Evolutionary conservation across 257 asterid genomes (phyloP), one percentile per base, ranked within the genome.

Genomic region (Pogostemon cablin): DNA sequence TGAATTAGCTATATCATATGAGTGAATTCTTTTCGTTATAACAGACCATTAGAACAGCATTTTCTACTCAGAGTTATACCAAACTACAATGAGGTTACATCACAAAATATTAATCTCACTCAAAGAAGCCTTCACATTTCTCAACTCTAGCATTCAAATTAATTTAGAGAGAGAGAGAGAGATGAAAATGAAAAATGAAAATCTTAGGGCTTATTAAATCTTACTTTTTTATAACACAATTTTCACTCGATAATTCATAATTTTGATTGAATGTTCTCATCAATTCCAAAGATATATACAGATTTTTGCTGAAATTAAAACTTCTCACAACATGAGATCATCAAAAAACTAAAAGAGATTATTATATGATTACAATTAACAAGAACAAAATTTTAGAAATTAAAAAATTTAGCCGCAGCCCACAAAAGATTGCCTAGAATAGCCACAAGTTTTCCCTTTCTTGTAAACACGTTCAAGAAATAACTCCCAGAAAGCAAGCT

Each of bases 351-450:
- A 25, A 25, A 25, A 25, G 32, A 25, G 32, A 25, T 25, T 25
- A 25, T 25, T 25, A 25, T 25, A 25, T 25, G 32, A 25, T 25
- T 57, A 62, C 56, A 67, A 49, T 39, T 3, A 76, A 46, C 41
- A 54, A 47, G 38, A 63, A 63, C n/a, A 25, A 17, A 35, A 50
- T 15, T 25, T 15, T 3, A 1, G 32, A 1, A 49, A 67, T 32
- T 41, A 17, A 10, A 17, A 41, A 67, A 67, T n/a, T 42, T 48
- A 32, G 47, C 50, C 32, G 40, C 67, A 49, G 38, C 32, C 65
- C 58, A 44, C 0, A 1, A 50, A 20, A 41, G 37, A 57, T 48
- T 48, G 46, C 54, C 46, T 17, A 4, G 9, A 46, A 55, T 12
- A 50, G 56, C 32, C 35, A 52, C 9, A 52, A 52, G 32, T 15